A percentile compares a stretch with the other conserved stretches of the same genome.
Evolutionary conservation across 768 basidiomycete species (phyloP).

Genomic region (Russula griseocarnosa): DNA sequence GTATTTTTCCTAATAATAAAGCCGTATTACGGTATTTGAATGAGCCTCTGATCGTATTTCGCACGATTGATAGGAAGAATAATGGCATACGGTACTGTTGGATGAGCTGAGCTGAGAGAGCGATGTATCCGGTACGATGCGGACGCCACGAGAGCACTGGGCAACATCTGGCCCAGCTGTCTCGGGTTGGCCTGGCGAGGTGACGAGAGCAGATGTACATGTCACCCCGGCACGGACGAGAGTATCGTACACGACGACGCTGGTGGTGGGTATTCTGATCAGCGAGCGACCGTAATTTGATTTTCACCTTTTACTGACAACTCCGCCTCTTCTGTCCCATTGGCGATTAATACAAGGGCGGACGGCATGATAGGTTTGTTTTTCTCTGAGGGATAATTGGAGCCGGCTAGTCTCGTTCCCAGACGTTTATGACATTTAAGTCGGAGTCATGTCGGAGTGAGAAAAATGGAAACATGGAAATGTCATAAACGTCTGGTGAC

Average conservation of each 20-base stretch:
- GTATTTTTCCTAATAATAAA: conserved; percentile 49
- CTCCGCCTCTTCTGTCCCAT: conserved; percentile 89
- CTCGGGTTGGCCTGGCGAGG: conserved; percentile 23
- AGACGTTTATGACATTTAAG: too few relatives aligned
- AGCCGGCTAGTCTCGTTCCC: too few relatives aligned
- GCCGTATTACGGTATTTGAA: not conserved
- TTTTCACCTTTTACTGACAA: conserved; percentile 47
- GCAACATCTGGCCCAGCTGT: not conserved
- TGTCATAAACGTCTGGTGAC: too few relatives aligned
- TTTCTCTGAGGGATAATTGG: too few relatives aligned
- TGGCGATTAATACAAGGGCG: conserved; percentile 69
- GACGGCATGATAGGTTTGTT: conserved; percentile 37
- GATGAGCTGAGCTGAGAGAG: conserved; percentile 13
- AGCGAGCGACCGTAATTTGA: not conserved
- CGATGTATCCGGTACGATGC: conserved; percentile 22
- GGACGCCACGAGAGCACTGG: conserved; percentile 23
- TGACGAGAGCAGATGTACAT: conserved; percentile 62
- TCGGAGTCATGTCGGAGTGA: too few relatives aligned
- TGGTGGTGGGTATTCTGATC: conserved; percentile 31
- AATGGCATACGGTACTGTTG: conserved; percentile 11
- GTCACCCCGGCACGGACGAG: conserved; percentile 70
- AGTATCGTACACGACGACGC: conserved; percentile 78
- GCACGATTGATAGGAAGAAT: not conserved
- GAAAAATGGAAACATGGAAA: too few relatives aligned
- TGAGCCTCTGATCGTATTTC: not conserved